Conservation (phyloP, 345 rosid species). For the Kernera saxatilis region DNA sequence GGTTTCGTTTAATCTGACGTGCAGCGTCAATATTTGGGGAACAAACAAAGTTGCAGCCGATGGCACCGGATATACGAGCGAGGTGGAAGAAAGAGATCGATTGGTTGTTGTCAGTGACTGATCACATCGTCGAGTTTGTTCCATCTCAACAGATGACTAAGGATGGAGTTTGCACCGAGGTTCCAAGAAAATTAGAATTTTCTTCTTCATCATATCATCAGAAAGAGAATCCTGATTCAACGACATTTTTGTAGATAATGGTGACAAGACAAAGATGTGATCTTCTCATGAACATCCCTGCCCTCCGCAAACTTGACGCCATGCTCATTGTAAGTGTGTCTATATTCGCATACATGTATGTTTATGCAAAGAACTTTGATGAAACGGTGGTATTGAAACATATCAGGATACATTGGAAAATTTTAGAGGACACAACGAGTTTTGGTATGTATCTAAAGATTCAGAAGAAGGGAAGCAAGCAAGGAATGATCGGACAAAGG, state of each 20-base stretch:
- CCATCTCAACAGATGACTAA: constrained; percentile 44
- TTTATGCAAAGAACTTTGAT: neutral
- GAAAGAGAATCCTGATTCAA: neutral
- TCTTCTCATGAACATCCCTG: constrained; percentile 64
- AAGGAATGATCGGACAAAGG: constrained; percentile 39
- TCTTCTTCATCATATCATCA: neutral
- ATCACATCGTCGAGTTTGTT: constrained; percentile 51
- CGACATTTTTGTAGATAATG: constrained; percentile 48
- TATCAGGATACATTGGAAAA: constrained; percentile 56
- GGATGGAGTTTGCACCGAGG: constrained; percentile 62
- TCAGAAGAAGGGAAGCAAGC: constrained; percentile 40
- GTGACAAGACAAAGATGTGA: constrained; percentile 44
- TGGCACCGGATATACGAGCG: constrained; percentile 51
- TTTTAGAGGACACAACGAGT: constrained; percentile 54
- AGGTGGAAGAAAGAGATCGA: constrained; percentile 82
- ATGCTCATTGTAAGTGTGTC: constrained; percentile 43
- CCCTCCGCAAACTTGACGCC: constrained; percentile 51
- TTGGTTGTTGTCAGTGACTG: constrained; percentile 48
- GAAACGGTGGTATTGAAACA: constrained; percentile 23
- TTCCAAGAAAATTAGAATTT: neutral
- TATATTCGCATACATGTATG: neutral
- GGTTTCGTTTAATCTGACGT: constrained; percentile 3
- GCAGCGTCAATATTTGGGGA: constrained; percentile 83
- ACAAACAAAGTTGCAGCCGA: constrained; percentile 57
- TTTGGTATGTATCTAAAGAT: constrained; percentile 45